These are phyloP conservation scores for Apiotrichum sp. DNA, from an alignment of 1,284 basidiomycete species.

Conservation along the genomic window DNA sequence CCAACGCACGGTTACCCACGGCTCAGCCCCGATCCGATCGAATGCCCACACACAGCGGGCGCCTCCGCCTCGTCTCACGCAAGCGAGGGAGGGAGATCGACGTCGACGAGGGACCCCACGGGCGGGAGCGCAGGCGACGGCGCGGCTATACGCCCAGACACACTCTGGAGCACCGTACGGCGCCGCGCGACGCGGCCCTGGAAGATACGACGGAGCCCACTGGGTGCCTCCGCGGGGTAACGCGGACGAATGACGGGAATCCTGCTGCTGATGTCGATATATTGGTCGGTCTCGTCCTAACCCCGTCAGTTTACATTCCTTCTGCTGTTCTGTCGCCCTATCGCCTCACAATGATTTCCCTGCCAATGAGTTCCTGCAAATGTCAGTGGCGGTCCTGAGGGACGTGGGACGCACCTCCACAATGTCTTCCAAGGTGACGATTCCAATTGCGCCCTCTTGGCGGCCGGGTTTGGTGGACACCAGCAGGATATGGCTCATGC, in stretches of 20 bases:
- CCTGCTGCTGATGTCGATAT: constrained; percentile 37
- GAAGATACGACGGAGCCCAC: constrained; percentile 33
- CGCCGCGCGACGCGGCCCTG: constrained; percentile 35
- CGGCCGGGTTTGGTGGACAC: constrained; percentile 72
- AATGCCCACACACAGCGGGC: too few relatives aligned
- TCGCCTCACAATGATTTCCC: constrained; percentile 39
- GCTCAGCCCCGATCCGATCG: too few relatives aligned
- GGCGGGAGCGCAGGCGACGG: neutral
- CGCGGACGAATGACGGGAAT: constrained; percentile 11
- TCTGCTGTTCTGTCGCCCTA: too few relatives aligned
- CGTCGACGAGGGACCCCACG: constrained; percentile 18
- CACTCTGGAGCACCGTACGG: constrained; percentile 14
- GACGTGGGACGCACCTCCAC: constrained; percentile 45
- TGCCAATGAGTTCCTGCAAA: constrained; percentile 38
- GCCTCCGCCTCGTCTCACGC: too few relatives aligned
- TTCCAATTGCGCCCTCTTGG: constrained; percentile 64
- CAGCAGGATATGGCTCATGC: constrained; percentile 82
- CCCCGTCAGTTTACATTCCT: neutral
- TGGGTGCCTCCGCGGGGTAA: constrained; percentile 7
- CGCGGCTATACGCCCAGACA: neutral
- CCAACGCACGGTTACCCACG: too few relatives aligned
- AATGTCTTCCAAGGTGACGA: constrained; percentile 57
- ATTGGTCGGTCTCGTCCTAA: constrained; percentile 44
- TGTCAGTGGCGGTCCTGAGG: neutral
- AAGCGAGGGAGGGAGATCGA: too few relatives aligned